phyloP scores from a whole-genome alignment of 1,284 basidiomycete genomes.

The Pyrrhoderma noxium region DNA sequence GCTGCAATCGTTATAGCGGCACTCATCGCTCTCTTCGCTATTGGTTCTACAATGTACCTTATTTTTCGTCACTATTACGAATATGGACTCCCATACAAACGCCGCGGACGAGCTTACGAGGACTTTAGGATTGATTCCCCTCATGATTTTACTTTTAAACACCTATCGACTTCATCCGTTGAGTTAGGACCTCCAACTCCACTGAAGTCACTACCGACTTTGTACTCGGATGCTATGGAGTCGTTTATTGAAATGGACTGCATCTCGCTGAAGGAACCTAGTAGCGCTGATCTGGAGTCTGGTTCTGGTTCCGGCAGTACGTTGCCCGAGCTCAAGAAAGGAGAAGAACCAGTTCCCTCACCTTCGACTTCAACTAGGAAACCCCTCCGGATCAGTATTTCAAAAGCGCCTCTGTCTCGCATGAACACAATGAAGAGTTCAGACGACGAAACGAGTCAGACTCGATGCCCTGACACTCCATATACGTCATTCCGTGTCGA shows the following conservation, averaged over 20 bases:
- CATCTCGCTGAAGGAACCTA: neutral
- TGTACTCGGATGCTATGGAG: neutral
- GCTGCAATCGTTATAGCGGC: constrained; percentile 5
- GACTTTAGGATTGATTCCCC: neutral
- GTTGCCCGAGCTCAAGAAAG: neutral
- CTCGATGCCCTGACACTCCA: neutral
- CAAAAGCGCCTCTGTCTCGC: neutral
- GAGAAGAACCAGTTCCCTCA: neutral
- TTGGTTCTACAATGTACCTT: no score
- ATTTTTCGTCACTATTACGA: neutral
- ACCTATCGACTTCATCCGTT: neutral
- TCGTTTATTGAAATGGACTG: neutral
- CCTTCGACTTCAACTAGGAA: neutral
- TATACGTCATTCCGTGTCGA: constrained; percentile 5
- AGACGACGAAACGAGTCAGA: neutral
- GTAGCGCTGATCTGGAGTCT: constrained; percentile 14
- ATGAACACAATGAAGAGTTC: neutral
- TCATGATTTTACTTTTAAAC: neutral
- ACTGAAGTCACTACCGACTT: constrained; percentile 13
- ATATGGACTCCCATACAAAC: no score
- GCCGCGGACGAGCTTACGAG: no score
- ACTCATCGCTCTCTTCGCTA: constrained; percentile 2
- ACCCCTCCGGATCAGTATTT: neutral
- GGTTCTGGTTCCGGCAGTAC: neutral
- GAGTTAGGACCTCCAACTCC: constrained; percentile 3